Percentiles rank a stretch among this genome's conserved stretches.
Conservation (phyloP, 2,329 filamentous ascomycete genomes). For the Paramyrothecium roridum region DNA sequence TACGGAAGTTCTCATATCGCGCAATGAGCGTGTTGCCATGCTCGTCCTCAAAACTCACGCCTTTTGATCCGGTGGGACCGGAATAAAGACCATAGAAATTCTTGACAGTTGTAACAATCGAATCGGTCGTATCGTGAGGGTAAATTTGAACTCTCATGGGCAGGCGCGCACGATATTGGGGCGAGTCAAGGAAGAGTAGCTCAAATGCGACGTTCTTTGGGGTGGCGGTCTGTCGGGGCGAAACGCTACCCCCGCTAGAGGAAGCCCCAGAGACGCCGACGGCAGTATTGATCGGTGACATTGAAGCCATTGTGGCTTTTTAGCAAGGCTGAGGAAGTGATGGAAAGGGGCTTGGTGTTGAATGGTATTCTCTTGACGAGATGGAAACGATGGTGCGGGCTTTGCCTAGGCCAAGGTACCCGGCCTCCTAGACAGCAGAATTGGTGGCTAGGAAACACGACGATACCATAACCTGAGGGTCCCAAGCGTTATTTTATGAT, state of each 20-base stretch:
- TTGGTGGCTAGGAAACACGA: neutral
- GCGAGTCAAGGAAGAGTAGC: constrained; percentile 65
- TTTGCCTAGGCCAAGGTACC: constrained; percentile 25
- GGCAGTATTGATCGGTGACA: constrained; percentile 38
- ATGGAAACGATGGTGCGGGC: constrained; percentile 23
- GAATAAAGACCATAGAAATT: constrained; percentile 98
- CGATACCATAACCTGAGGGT: neutral
- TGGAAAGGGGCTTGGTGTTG: constrained; percentile 2
- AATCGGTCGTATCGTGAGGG: constrained; percentile 93
- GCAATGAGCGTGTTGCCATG: constrained; percentile 89
- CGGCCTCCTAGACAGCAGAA: constrained; percentile 2
- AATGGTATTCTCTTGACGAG: neutral
- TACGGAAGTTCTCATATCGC: constrained; percentile 89
- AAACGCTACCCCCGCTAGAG: constrained; percentile 40
- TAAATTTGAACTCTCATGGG: constrained; percentile 90
- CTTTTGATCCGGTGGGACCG: constrained; percentile 63
- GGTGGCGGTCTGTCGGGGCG: constrained; percentile 42
- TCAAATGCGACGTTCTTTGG: constrained; percentile 80
- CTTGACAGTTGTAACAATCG: constrained; percentile 96
- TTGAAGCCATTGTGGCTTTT: constrained; percentile 41
- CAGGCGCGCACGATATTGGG: constrained; percentile 68
- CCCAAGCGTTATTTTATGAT: neutral
- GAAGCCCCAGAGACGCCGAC: constrained; percentile 28
- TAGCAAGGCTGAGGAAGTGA: constrained; percentile 16
- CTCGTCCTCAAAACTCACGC: constrained; percentile 93